Conservation (phyloP, 202 grass and related monocot genomes). For the Sporobolus alterniflorus region DNA sequence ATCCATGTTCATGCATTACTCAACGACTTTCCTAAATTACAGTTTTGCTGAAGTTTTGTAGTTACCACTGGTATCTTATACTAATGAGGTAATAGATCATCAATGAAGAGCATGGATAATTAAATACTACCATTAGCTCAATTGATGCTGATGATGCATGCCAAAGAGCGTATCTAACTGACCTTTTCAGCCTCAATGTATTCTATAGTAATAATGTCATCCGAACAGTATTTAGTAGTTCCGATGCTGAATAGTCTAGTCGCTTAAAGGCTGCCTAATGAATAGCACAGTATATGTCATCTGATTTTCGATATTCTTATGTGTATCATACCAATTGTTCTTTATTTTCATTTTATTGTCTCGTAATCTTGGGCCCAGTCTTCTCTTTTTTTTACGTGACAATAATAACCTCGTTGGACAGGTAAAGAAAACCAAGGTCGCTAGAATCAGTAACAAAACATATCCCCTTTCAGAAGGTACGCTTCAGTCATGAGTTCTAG, state of each 20-base stretch:
- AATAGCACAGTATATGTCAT: too few relatives aligned
- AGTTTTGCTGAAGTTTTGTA: not conserved
- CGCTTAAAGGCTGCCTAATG: too few relatives aligned
- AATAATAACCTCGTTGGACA: not conserved
- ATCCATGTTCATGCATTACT: not conserved
- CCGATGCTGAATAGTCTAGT: too few relatives aligned
- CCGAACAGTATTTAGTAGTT: too few relatives aligned
- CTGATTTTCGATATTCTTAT: too few relatives aligned
- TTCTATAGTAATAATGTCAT: too few relatives aligned
- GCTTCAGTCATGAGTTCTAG: not conserved
- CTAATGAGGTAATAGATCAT: not conserved
- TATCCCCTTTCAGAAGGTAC: constrained; percentile 37
- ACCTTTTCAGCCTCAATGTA: too few relatives aligned
- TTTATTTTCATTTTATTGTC: not conserved
- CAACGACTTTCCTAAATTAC: not conserved
- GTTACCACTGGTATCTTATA: not conserved
- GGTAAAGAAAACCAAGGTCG: constrained; percentile 4
- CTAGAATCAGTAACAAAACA: constrained; percentile 9
- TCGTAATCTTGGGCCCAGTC: not conserved
- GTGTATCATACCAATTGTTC: too few relatives aligned
- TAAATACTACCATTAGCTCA: not conserved
- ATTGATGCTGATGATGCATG: not conserved
- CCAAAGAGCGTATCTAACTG: too few relatives aligned
- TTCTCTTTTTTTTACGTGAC: not conserved
- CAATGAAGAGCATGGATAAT: not conserved